These are phyloP conservation scores for Magnaporthiopsis poae DNA, from an alignment of 2,329 filamentous ascomycete genomes.

Conservation along the genomic window DNA sequence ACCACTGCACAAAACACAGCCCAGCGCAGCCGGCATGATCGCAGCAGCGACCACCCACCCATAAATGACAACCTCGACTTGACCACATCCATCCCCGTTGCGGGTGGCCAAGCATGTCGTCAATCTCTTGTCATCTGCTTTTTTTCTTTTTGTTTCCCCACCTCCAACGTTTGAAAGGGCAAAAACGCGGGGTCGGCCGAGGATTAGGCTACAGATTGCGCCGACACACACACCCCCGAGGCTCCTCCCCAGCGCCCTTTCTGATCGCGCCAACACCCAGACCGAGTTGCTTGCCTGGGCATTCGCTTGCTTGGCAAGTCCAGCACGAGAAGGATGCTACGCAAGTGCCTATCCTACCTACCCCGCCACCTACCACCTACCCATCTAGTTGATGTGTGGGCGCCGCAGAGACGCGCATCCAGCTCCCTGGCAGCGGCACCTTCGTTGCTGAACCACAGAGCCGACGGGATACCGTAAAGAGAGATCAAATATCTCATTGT, in stretches of 20 bases:
- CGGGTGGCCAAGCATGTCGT: background rate
- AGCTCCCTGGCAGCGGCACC: background rate
- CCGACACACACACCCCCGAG: too few relatives aligned
- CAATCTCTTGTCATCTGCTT: background rate
- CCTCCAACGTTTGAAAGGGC: background rate
- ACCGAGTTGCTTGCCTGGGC: background rate
- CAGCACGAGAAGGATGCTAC: background rate
- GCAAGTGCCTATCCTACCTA: too few relatives aligned
- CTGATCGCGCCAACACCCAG: background rate
- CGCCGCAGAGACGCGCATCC: background rate
- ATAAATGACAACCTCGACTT: background rate
- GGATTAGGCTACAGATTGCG: background rate
- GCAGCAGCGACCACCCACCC: too few relatives aligned
- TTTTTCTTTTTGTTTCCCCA: background rate
- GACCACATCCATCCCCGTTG: background rate
- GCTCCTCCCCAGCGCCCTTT: background rate
- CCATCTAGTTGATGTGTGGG: background rate
- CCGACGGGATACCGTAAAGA: background rate
- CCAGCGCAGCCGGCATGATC: too few relatives aligned
- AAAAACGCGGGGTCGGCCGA: background rate
- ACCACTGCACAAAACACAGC: background rate
- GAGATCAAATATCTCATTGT: background rate
- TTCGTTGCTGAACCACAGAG: background rate
- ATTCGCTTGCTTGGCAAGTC: background rate
- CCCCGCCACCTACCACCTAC: background rate